Evolutionary conservation across 768 basidiomycete species (phyloP).

Genomic region (Paxillus ammoniavirescens): DNA sequence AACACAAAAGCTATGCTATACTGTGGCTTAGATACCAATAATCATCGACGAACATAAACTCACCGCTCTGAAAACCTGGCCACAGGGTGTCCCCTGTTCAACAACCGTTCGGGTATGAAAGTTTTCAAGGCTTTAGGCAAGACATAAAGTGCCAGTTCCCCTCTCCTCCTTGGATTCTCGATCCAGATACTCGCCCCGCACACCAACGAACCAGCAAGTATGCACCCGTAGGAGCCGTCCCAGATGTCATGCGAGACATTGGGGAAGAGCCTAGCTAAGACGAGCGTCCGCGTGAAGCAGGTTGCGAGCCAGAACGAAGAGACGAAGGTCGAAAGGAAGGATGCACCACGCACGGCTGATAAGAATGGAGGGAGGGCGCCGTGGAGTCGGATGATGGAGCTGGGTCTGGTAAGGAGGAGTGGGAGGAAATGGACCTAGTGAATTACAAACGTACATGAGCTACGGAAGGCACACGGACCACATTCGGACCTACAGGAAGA

Average conservation of each 20-base stretch:
- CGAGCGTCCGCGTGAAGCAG: conserved; percentile 65
- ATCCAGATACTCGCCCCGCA: conserved; percentile 81
- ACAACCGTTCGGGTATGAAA: conserved; percentile 55
- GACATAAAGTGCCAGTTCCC: conserved; percentile 81
- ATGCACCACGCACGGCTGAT: conserved; percentile 60
- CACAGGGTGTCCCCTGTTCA: conserved; percentile 41
- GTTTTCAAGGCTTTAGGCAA: conserved; percentile 68
- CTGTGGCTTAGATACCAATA: conserved; percentile 10
- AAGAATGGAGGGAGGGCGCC: conserved; percentile 41
- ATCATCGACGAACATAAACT: conserved; percentile 15
- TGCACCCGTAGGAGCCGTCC: conserved; percentile 73
- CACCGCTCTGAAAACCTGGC: conserved; percentile 55
- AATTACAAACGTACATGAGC: neutral
- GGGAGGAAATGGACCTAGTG: conserved; percentile 70
- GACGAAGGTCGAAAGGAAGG: conserved; percentile 72
- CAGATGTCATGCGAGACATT: conserved; percentile 72
- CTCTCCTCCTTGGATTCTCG: conserved; percentile 66
- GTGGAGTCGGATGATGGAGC: conserved; percentile 45
- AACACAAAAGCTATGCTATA: conserved; percentile 56
- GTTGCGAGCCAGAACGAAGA: conserved; percentile 68
- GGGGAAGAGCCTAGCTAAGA: conserved; percentile 62
- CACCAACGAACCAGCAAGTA: conserved; percentile 62
- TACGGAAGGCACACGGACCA: neutral
- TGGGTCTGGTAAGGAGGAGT: conserved; percentile 57
- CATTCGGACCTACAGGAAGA: conserved; percentile 55